phyloP scores from a whole-genome alignment of 768 basidiomycete genomes.

The Suillus alpinus region DNA sequence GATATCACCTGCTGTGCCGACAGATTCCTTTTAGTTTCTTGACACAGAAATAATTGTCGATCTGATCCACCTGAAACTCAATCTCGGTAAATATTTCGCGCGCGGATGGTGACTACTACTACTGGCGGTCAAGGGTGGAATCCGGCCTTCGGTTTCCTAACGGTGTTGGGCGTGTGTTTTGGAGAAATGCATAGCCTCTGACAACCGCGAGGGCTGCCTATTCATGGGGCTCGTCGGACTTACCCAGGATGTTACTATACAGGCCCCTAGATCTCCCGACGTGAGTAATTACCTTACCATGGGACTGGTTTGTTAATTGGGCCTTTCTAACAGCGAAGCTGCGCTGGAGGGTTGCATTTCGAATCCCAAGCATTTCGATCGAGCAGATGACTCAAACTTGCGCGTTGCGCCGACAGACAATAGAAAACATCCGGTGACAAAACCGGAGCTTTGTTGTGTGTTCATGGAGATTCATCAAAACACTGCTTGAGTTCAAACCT shows the following conservation, averaged over 20 bases:
- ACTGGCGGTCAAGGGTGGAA: not conserved
- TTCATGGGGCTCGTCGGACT: not conserved
- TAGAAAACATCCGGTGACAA: not conserved
- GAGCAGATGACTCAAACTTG: not conserved
- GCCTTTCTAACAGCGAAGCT: not conserved
- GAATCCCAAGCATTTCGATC: not conserved
- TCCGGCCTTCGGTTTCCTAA: not conserved
- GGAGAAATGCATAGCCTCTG: not conserved
- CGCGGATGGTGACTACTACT: not conserved
- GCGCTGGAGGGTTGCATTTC: not conserved
- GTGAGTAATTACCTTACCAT: not conserved
- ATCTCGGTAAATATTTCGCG: not conserved
- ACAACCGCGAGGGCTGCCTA: not conserved
- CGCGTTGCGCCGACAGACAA: not conserved
- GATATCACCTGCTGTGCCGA: not conserved
- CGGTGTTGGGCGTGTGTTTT: not conserved
- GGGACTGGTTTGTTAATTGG: not conserved
- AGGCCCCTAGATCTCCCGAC: not conserved
- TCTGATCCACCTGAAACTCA: not conserved
- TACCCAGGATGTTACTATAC: not conserved
- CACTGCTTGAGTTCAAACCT: not conserved
- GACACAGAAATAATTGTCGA: not conserved
- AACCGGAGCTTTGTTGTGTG: not conserved
- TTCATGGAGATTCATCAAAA: not conserved
- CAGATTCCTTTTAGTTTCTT: not conserved